Base-by-base conservation (phyloP, 106 monocot genomes). In the Acorus gramineus region DNA sequence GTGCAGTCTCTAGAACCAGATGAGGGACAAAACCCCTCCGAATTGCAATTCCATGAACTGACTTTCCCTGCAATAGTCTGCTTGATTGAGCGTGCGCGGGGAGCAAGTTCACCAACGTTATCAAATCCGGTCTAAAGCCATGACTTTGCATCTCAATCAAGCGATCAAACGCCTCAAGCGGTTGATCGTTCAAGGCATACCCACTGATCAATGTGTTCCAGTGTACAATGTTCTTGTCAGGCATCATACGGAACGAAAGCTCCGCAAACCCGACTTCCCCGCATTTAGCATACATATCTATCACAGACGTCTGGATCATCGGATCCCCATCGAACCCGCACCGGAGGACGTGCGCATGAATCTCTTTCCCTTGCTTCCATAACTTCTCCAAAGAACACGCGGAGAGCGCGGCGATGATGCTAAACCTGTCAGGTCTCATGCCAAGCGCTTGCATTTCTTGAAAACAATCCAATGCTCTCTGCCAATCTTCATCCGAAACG, bases 211-310 rank as follows among this genome's bases (percentile, higher is more conserved):
- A 51, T 51, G 65, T 80, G 56, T 96, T 90, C 84, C 84, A 96
- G 13, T 68, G 62, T 8, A 85, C 82, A 5, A 83, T 65, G 75
- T 74, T 90, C 67, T 57, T 75, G 2, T 51, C 8, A 49, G 46
- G 10, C 56, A 80, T 78, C 2, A 5, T 53, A 2, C 65, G 3
- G 48, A 96, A 87, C 59, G 74, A 43, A 44, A 70, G 76, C 61
- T 85, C 78, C 2, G 85, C 85, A 53, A 62, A 74, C 11, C 13
- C 7, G 73, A 96, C 61, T 6, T 83, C 60, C 5, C 72, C 60
- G 46, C 80, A 85, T 68, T 87, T 96, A 67, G 80, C 82, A 56
- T 96, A 91, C 90, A 96, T 85, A 64, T 87, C 84, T 13, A 96
- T 53, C 63, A 96, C 62, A 1, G 85, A 75, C 8, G 80, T 74